Base-by-base conservation (phyloP, 2,329 filamentous ascomycete genomes). In the Rugonectria rugulosa region DNA sequence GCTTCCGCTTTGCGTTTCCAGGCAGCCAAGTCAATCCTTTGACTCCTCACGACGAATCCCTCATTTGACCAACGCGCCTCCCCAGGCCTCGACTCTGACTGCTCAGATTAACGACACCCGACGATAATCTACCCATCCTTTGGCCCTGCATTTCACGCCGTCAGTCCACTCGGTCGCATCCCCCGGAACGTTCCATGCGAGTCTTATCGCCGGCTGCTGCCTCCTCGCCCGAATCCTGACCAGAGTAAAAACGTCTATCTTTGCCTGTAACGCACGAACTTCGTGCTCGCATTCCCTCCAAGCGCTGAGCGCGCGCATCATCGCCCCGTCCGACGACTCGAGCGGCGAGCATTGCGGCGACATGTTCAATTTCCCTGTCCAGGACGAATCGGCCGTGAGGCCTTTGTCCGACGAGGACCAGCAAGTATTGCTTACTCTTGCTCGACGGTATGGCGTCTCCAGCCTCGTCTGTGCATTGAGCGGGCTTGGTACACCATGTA, bases 321-420 rank as follows among this genome's bases (percentile, higher is more conserved):
- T 60, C 59, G 57, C 57, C 49, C 41, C 43, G 54, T 59, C 47
- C 42, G 48, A 53, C 40, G 54, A 45, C 54, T 41, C 48, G 54
- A 58, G 51, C 53, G 52, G 53, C 45, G 36, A 38, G 36, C 42
- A 53, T 42, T 42, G 36, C 50, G 42, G 23, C 59, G 61, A 56
- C 53, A 76, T 76, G 74, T 74, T 75, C 53, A 68, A 70, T 12
- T 74, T 69, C 57, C 67, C 62, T 43, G 61, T 63, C 38, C 66
- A 68, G 45, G 73, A 76, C 31, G 74, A 76, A 44, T 63, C 67
- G 56, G 68, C 63, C 55, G 64, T 74, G 53, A 71, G 72, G 43
- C 68, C 72, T n/a, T 55, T 76, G 48, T 57, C 70, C 27, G 74
- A 76, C 7, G 74, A 76, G 41, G 74, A 76, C 56, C 74, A 74